These are phyloP conservation scores for Epichloe festucae DNA, from an alignment of 2,329 filamentous ascomycete species.

Conservation along the genomic window DNA sequence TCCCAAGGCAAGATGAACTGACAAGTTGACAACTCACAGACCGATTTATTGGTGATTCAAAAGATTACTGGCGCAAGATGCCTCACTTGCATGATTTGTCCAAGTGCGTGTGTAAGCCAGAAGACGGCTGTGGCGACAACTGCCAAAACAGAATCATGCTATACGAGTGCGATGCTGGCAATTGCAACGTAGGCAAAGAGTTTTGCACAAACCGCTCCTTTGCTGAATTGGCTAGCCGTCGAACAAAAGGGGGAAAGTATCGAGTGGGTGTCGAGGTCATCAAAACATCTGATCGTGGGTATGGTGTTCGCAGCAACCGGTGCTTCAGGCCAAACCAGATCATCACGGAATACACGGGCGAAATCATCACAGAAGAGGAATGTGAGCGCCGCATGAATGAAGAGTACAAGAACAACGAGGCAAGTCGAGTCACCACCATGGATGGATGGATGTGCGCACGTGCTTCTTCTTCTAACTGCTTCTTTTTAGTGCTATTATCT, in stretches of 20 bases:
- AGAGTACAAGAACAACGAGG: conserved; percentile 85
- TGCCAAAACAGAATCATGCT: conserved; percentile 96
- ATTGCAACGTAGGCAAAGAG: conserved; percentile 67
- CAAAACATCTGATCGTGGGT: conserved; percentile 77
- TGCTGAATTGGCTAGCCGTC: conserved; percentile 61
- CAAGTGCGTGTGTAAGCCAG: conserved; percentile 63
- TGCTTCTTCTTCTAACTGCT: neutral
- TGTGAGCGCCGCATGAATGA: conserved; percentile 90
- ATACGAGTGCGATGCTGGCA: conserved; percentile 86
- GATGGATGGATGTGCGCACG: neutral
- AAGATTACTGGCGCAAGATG: conserved; percentile 66
- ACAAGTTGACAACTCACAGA: conserved; percentile 35
- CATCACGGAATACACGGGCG: conserved; percentile 95
- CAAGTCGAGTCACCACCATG: conserved; percentile 27
- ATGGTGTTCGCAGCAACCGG: conserved; percentile 82
- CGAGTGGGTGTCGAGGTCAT: conserved; percentile 91
- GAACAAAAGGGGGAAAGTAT: conserved; percentile 73
- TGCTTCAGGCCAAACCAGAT: conserved; percentile 83
- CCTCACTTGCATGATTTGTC: conserved; percentile 61
- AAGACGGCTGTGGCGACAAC: conserved; percentile 73
- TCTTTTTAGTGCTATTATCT: conserved; percentile 75
- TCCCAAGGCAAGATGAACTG: neutral
- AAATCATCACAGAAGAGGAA: conserved; percentile 92
- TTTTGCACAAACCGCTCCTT: conserved; percentile 81
- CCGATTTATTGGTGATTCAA: conserved; percentile 78